Base-by-base conservation (phyloP, 345 rosid genomes). In the Streptanthus diversifolius region DNA sequence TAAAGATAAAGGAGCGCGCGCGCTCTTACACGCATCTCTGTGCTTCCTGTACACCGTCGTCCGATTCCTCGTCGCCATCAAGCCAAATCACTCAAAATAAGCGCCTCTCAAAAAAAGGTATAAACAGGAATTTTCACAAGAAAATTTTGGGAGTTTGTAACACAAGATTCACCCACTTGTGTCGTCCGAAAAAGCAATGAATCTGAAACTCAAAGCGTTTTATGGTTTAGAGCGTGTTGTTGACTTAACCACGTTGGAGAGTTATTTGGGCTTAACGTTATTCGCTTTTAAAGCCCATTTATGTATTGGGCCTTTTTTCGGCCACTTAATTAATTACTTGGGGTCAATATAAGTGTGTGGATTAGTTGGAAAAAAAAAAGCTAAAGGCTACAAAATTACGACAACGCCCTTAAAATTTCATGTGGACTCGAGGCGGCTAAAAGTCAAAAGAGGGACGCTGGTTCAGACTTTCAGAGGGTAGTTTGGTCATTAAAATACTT, bases 11-110 rank as follows among this genome's bases (percentile, higher is more conserved):
- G 92, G 88, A 79, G 82, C 80, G 43, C 87, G 85, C 14, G 83
- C 88, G 79, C 90, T 84, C 79, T 88, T 86, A 55, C 85, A 77
- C 53, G 88, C 86, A 55, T 86, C 92, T 56, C 87, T 81, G 56
- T 88, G 83, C 66, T 83, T 84, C 52, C 68, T 52, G 77, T 79
- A 88, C 62, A 80, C 55, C 66, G 56, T 59, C 63, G 88, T 88
- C 21, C 83, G 78, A 21, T 84, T 88, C 79, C 90, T 79, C 82
- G 90, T 77, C 67, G 88, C 88, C 88, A 85, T 80, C 14, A 45
- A 67, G 0, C 51, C 29, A 21, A 48, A 27, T n/a, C 48, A 48
- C 37, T 55, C 61, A 3, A 55, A 29, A 8, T 0, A 11, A 51
- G 22, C 30, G 56, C 24, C 9, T n/a, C 48, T 39, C 13, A 8